Base-by-base conservation (phyloP, 306 rosid species). In the Crotalaria pallida region DNA sequence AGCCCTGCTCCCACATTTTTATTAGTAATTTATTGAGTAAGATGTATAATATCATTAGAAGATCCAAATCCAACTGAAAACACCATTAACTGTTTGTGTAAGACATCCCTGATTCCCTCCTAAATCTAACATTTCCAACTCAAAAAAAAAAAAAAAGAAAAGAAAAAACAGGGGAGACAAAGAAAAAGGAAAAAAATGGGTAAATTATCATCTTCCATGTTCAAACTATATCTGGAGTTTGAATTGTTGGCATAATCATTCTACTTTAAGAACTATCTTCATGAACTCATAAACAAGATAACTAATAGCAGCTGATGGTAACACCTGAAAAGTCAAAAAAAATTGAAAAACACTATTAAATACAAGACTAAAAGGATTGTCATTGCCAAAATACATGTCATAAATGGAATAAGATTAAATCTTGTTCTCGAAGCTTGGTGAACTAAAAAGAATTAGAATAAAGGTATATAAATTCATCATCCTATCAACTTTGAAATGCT, bases 301-400 rank as follows among this genome's bases (percentile, higher is more conserved):
- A 79, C 99, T 91, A 72, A 87, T 89, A 55, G 99, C 79, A 26
- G 99, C 99, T 8, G 99, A 94, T 4, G 99, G 99, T 63, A 94
- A 96, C 51, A 94, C 99, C 99, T 94, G 87, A 74, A 82, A 26
- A 71, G 52, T 52, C 43, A 51, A 33, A 73, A 33, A 73, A 64
- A 56, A 48, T 78, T 29, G 24, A 72, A 58, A 58, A 50, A 6
- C 41, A 55, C 17, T 29, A 47, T 77, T 53, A 63, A 27, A 72
- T 75, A 66, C 76, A 70, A 15, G 55, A 23, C 45, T 31, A 22
- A 55, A 60, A 19, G 59, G 22, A 75, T 41, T 44, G 70, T 17
- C 10, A 17, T 63, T 67, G 34, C 36, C 50, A 1, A 29, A 70
- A 16, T 63, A 44, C 48, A 34, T 33, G 48, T 62, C 67, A 43